Evolutionary conservation across 176 grass and related monocot species (phyloP), one percentile per base, ranked within the genome.

Genomic region (Alloteropsis semialata): DNA sequence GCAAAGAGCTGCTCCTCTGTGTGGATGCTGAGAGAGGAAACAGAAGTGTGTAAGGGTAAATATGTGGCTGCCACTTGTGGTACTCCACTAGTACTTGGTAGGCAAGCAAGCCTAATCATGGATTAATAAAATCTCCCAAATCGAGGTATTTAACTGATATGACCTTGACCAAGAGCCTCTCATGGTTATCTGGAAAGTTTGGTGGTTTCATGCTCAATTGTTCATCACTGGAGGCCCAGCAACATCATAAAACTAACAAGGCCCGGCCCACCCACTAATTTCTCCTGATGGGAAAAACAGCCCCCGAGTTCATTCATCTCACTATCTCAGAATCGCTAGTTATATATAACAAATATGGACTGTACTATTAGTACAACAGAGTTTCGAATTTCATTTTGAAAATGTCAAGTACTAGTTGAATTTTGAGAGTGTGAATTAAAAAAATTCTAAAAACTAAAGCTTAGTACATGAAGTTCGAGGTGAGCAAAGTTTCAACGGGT

Each of bases 81-180:
- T 58, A 56, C 53, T 55, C 53, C 8, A 55, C 42, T 71, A 27
- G 11, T 36, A 69, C 74, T 78, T 85, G 29, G 30, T 29, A 42
- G 8, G 17, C 76, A 80, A 80, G 46, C 27, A 44, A 65, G 3
- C 75, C 4, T 44, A 38, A 42, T 25, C 67, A 80, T 49, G 12
- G 24, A 25, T 34, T 72, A 79, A 33, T 63, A 86, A 86, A 54
- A 54, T 3, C 9, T 73, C n/a, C 5, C 10, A 34, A 54, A 25
- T 29, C 6, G 27, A 51, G n/a, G 53, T 86, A 72, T 80, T 80
- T 80, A 43, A 24, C 6, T 0, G 18, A 54, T 8, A 56, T 13
- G 76, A 65, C 84, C 54, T 80, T 86, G 67, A 86, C 84, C 44
- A 14, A 24, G 57, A 32, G 66, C 63, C 21, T 72, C 76, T 34